phyloP scores from a whole-genome alignment of 2,329 filamentous ascomycete genomes.

The Botrytis tulipae region DNA sequence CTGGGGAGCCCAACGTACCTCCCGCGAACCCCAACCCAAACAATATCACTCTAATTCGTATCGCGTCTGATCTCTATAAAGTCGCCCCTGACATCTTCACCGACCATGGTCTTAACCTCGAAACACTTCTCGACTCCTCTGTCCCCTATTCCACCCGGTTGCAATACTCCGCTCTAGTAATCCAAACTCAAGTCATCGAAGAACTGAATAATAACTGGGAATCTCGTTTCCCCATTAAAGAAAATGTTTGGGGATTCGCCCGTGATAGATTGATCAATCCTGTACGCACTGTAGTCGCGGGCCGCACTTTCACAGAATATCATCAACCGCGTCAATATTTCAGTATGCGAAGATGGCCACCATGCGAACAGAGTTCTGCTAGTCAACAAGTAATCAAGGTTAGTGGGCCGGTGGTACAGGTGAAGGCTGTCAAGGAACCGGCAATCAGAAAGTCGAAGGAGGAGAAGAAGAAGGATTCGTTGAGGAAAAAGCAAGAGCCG shows the following conservation, averaged over 20 bases:
- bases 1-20: background rate
- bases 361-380: constrained; percentile 26
- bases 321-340: constrained; percentile 26
- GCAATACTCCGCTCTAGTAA: background rate
- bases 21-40: background rate
- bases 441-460: background rate
- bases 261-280: constrained; percentile 11
- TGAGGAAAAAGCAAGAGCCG: background rate
- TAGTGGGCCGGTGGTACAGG: constrained; percentile 24
- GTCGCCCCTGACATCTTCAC: constrained; percentile 30
- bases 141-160: constrained; percentile 9
- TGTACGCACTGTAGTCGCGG: background rate
- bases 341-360: constrained; percentile 30
- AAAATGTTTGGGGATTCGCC: constrained; percentile 36
- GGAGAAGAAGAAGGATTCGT: background rate
- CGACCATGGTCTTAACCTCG: constrained; percentile 16
- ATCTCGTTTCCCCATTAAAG: constrained; percentile 30
- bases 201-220: constrained; percentile 37
- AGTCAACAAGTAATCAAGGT: constrained; percentile 23
- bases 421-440: background rate
- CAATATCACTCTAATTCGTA: constrained; percentile 19
- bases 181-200: constrained; percentile 31
- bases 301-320: background rate
- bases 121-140: background rate
- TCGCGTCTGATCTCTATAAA: constrained; percentile 28